Percentiles rank a stretch among this genome's conserved stretches.
Conservation (phyloP, 2,329 filamentous ascomycete species). For the Colletotrichum chlorophyti region DNA sequence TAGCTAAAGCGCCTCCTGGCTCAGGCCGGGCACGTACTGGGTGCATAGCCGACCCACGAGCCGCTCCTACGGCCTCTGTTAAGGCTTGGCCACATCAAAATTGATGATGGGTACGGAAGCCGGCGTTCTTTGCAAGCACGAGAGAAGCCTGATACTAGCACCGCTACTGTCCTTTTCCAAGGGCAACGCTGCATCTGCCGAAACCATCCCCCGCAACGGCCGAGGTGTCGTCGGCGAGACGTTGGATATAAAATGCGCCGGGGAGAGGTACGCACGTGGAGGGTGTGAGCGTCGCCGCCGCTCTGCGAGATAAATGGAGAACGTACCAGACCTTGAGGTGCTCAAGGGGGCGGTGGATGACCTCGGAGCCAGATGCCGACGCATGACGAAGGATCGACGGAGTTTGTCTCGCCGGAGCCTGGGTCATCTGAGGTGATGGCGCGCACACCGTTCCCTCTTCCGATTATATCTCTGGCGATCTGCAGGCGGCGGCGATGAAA, state of each 20-base stretch:
- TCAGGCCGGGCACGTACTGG: conserved; percentile 34
- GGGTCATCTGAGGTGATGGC: conserved; percentile 42
- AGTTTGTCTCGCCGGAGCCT: conserved; percentile 42
- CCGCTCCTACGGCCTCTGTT: conserved; percentile 29
- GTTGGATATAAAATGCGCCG: conserved; percentile 32
- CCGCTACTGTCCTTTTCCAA: too few species aligned
- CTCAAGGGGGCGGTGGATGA: conserved; percentile 38
- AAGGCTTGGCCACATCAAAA: conserved; percentile 31
- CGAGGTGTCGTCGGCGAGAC: conserved; percentile 37
- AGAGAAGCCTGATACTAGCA: too few species aligned
- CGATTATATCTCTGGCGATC: conserved; percentile 40
- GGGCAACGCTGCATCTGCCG: too few species aligned
- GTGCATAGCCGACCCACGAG: conserved; percentile 34
- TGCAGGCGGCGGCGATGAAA: conserved; percentile 31
- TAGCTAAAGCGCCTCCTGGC: conserved; percentile 36
- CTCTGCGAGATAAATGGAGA: conserved; percentile 37
- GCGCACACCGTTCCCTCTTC: conserved; percentile 39
- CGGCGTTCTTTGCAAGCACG: too few species aligned
- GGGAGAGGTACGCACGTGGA: conserved; percentile 37
- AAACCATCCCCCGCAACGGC: too few species aligned
- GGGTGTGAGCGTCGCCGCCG: conserved; percentile 39
- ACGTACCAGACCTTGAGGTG: conserved; percentile 41
- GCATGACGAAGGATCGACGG: conserved; percentile 27
- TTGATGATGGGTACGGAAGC: too few species aligned
- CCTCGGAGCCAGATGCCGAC: conserved; percentile 37